Evolutionary conservation across 129 eudicot genomes (phyloP).

Genomic region (Daucus carota): DH1_v3.0 NC_030383.2:766001-766500

Average conservation of each 20-base stretch:
- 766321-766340: not conserved
- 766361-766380: not conserved
- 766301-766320: not conserved
- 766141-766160: slow-evolving; percentile 36
- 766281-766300: slow-evolving; percentile 19
- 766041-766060: not conserved
- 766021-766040: not conserved
- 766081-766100: not conserved
- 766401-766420: not conserved
- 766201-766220: slow-evolving; percentile 11
- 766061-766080: not conserved
- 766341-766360: slow-evolving; percentile 5
- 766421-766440: not conserved
- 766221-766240: slow-evolving; percentile 14
- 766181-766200: slow-evolving; percentile 46
- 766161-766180: not conserved
- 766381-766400: slow-evolving; percentile 14
- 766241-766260: not conserved
- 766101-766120: not conserved
- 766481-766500: slow-evolving; percentile 15
- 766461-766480: not conserved
- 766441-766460: not conserved
- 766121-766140: slow-evolving; percentile 23
- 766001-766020: slow-evolving; percentile 1
- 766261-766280: not conserved